Conservation (phyloP, 1,284 basidiomycete species). For the Tremellales sp. region DNA sequence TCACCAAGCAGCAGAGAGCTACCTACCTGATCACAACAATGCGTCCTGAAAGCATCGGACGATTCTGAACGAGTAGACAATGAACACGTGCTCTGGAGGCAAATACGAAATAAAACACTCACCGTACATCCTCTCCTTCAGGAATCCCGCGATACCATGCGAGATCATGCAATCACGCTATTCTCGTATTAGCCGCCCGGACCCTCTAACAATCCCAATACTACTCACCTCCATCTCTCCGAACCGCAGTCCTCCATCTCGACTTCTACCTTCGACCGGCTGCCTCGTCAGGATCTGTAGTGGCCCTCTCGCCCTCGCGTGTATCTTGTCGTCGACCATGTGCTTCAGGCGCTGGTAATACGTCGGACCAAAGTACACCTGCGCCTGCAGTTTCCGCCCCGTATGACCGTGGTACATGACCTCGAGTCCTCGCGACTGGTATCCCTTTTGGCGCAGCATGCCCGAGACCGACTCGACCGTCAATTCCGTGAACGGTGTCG, state of each 20-base stretch:
- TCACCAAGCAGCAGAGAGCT: conserved; percentile 1
- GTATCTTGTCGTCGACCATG: conserved; percentile 99
- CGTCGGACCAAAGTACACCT: conserved; percentile 96
- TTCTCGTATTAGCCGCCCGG: not conserved
- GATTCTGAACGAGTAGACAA: conserved; percentile 19
- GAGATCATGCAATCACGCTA: conserved; percentile 90
- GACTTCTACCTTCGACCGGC: conserved; percentile 97
- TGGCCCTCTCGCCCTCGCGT: conserved; percentile 93
- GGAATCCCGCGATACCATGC: conserved; percentile 95
- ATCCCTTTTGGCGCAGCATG: conserved; percentile 76
- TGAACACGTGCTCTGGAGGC: not conserved
- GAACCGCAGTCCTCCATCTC: conserved; percentile 98
- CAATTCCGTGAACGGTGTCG: conserved; percentile 96
- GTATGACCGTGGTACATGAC: conserved; percentile 99
- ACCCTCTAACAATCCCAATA: not conserved
- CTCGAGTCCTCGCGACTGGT: conserved; percentile 93
- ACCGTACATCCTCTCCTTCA: conserved; percentile 91
- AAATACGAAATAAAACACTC: conserved; percentile 31
- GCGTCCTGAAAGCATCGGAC: conserved; percentile 90
- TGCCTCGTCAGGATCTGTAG: conserved; percentile 97
- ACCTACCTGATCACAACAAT: conserved; percentile 91
- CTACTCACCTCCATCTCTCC: conserved; percentile 88
- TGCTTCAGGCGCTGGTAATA: conserved; percentile 99
- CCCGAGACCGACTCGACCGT: conserved; percentile 92
- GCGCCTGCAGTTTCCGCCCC: conserved; percentile 92